Base-by-base conservation (phyloP, 2,329 filamentous ascomycete genomes). In the Alternaria ventricosa region DNA sequence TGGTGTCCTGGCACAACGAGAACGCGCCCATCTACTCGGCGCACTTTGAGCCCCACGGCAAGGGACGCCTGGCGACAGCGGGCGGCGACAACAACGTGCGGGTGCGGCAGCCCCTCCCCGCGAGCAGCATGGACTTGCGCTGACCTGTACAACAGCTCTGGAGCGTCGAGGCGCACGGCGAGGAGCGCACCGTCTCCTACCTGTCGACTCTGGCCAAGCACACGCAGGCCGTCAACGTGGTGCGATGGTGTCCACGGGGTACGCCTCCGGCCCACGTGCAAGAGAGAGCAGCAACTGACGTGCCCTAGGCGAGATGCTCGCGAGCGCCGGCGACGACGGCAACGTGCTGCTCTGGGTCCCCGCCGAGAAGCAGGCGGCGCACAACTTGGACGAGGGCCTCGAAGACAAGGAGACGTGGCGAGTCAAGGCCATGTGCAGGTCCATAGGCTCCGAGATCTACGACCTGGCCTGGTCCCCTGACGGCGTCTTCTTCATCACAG, bases 401-500 rank as follows among this genome's bases (percentile, higher is more conserved):
- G 96, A 97, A 73, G 96, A 99, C 79, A 97, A 97, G 81, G 96
- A 99, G 82, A 92, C 92, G 70, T 99, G 96, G 96, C 87, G 95
- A 66, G 92, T 95, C 66, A 98, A 97, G 83, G 93, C 97, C 79
- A 98, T 98, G 96, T 98, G 94, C 81, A 89, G 96, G 66, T 97
- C 94, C 49, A 93, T 92, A 66, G 95, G 94, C 36, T 93, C 94
- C 11, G 96, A 99, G 80, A 98, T 99, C 71, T 99, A 99, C 82
- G 96, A 99, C 80, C 84, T 99, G 61, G 96, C 96, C 55, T 99
- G 96, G 96, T 98, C 96, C 53, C 96, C 96, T n/a, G 96, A 99
- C 80, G 94, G 92, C 43, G 85, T 90, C 43, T 96, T 96, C 83
- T 97, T 99, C 84, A 97, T 99, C 73, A 97, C 96, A 23, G 96